Base-by-base conservation (phyloP, 805 yeast genomes). In the Candida montana region DNA sequence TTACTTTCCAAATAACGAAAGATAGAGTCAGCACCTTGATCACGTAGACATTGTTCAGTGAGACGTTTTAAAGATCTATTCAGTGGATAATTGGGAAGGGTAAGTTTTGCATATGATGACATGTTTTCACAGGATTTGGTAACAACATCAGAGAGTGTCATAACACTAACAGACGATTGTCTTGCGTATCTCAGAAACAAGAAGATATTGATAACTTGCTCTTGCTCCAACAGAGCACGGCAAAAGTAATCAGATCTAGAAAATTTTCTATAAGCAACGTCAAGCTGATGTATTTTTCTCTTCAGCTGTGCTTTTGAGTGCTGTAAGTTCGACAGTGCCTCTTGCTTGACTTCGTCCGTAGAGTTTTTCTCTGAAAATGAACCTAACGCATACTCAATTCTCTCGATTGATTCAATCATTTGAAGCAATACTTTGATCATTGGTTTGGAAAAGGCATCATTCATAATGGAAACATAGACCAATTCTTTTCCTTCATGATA, bases 21-120 rank as follows among this genome's bases (percentile, higher is more conserved):
- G 7, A 69, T 66, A n/a, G 65, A 60, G 20, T 67, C 67, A 2
- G 72, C 68, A 16, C 78, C 78, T 48, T 69, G 69, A 51, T 74
- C 79, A 28, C 64, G 59, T 7, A 67, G 53, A 46, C 72, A 69
- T 35, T 64, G 72, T 26, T 50, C 55, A 0, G 74, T 67, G n/a
- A 71, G 45, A 30, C 72, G 59, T 33, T 62, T 61, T 11, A 74
- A 39, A 0, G 75, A 69, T 41, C 74, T 55, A 4, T 48, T 33
- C 7, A 66, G 43, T 2, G 77, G 72, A 45, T 72, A 69, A 17
- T 58, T 57, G 2, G 74, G 71, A 2, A 52, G 31, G 10, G 47
- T 41, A 6, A 23, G 24, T 24, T 48, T 48, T 6, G 40, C 31
- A n/a, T 36, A 27, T 1, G 41, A 18, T 6, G 35, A 37, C 15